Conservation (phyloP, 768 basidiomycete genomes). For the Brasilioporus rufonigricans region DNA sequence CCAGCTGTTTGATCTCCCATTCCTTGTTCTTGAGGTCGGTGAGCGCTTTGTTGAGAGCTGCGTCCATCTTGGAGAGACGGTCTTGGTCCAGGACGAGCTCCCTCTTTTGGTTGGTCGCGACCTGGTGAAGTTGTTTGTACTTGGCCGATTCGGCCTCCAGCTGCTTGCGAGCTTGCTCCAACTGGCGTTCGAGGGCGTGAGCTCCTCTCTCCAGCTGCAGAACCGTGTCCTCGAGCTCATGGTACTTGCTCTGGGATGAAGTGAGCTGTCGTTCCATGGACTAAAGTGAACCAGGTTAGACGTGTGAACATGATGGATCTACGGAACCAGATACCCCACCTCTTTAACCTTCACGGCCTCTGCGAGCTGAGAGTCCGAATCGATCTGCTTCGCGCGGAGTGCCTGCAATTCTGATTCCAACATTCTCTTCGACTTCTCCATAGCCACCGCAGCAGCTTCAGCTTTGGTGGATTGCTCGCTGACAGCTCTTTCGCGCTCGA, state of each 20-base stretch:
- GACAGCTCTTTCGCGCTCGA: constrained; percentile 53
- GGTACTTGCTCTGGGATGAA: constrained; percentile 69
- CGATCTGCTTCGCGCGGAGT: constrained; percentile 66
- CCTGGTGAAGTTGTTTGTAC: constrained; percentile 72
- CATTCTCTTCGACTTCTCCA: constrained; percentile 66
- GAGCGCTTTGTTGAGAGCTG: constrained; percentile 78
- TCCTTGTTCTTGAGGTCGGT: constrained; percentile 78
- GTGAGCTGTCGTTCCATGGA: constrained; percentile 74
- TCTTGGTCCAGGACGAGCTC: constrained; percentile 72
- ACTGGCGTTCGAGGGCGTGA: constrained; percentile 65
- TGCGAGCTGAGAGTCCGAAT: constrained; percentile 60
- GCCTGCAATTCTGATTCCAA: constrained; percentile 72
- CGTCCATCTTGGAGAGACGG: constrained; percentile 66
- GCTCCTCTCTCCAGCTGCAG: constrained; percentile 84
- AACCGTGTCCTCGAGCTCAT: constrained; percentile 85
- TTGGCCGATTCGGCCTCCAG: constrained; percentile 72
- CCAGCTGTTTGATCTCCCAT: constrained; percentile 82
- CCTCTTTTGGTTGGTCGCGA: constrained; percentile 56
- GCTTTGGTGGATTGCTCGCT: constrained; percentile 50
- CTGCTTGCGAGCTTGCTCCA: constrained; percentile 68
- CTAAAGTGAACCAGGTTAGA: constrained; percentile 39
- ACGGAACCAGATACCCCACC: constrained; percentile 41
- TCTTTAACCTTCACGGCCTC: constrained; percentile 68
- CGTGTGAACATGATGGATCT: background rate
- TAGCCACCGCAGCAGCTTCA: constrained; percentile 49